Conservation (phyloP, 495 filamentous ascomycete species). For the Trypethelium eluteriae region DNA sequence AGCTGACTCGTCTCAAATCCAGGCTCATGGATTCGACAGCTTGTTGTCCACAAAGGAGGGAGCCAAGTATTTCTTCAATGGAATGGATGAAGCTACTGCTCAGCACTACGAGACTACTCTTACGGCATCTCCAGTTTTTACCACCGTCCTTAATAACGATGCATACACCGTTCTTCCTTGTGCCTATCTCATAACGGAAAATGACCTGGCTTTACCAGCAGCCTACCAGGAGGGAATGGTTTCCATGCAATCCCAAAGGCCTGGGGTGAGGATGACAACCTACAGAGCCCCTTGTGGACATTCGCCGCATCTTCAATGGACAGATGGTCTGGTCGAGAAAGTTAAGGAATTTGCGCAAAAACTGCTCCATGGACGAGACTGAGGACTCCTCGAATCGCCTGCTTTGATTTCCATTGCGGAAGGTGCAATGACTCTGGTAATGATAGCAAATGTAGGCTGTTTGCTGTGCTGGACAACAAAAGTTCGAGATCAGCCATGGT, state of each 20-base stretch:
- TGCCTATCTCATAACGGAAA: slow-evolving; percentile 34
- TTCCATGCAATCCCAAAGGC: slow-evolving; percentile 18
- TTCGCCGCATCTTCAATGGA: slow-evolving; percentile 32
- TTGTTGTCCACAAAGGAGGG: not conserved
- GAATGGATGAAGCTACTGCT: slow-evolving; percentile 1
- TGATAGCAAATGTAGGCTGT: too few species aligned
- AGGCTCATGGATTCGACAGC: slow-evolving; percentile 7
- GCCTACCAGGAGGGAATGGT: slow-evolving; percentile 35
- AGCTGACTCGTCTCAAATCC: not conserved
- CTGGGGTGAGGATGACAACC: slow-evolving; percentile 23
- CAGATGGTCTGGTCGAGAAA: slow-evolving; percentile 22
- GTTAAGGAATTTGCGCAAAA: slow-evolving; percentile 23
- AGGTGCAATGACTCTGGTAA: too few species aligned
- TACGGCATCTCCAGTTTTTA: slow-evolving; percentile 33
- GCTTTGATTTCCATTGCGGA: too few species aligned
- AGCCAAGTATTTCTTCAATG: slow-evolving; percentile 16
- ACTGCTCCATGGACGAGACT: not conserved
- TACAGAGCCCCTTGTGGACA: slow-evolving; percentile 29
- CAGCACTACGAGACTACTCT: slow-evolving; percentile 17
- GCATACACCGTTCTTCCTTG: slow-evolving; percentile 33
- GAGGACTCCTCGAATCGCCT: too few species aligned
- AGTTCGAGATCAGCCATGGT: too few species aligned
- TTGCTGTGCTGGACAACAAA: too few species aligned
- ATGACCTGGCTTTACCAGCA: slow-evolving; percentile 19
- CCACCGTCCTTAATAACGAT: slow-evolving; percentile 30